Conservation (phyloP, 2,329 filamentous ascomycete genomes). For the Monilinia polystroma region DNA sequence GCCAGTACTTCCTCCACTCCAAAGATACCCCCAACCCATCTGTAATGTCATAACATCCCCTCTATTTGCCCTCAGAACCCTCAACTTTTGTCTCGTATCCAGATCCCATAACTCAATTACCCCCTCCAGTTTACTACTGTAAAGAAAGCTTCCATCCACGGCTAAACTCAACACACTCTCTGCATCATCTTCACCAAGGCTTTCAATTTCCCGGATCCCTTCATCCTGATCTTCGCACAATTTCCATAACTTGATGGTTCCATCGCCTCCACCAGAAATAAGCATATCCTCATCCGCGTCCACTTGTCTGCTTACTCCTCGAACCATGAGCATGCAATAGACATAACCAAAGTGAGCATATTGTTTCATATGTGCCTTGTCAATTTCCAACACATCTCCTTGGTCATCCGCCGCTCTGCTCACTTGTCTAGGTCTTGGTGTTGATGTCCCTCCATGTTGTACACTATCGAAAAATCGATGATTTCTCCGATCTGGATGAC, state of each 20-base stretch:
- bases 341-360: constrained; percentile 96
- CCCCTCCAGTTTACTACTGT: constrained; percentile 83
- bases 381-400: constrained; percentile 74
- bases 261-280: constrained; percentile 89
- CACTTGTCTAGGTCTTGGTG: constrained; percentile 57
- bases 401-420: constrained; percentile 49
- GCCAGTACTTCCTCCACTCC: constrained; percentile 89
- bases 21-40: constrained; percentile 80
- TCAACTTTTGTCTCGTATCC: constrained; percentile 85
- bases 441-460: constrained; percentile 76
- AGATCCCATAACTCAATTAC: constrained; percentile 96
- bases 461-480: constrained; percentile 95
- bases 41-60: constrained; percentile 84
- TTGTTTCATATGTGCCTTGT: constrained; percentile 74
- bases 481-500: constrained; percentile 72
- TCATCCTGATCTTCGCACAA: constrained; percentile 56
- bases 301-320: constrained; percentile 64
- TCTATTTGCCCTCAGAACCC: constrained; percentile 78
- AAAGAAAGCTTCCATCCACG: constrained; percentile 87
- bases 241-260: constrained; percentile 91
- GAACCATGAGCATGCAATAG: constrained; percentile 89
- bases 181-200: constrained; percentile 59
- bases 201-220: constrained; percentile 68
- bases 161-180: constrained; percentile 73
- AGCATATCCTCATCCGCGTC: constrained; percentile 76